These are phyloP conservation scores for Collybiopsis confluens DNA, from an alignment of 768 basidiomycete genomes.

Conservation along the genomic window DNA sequence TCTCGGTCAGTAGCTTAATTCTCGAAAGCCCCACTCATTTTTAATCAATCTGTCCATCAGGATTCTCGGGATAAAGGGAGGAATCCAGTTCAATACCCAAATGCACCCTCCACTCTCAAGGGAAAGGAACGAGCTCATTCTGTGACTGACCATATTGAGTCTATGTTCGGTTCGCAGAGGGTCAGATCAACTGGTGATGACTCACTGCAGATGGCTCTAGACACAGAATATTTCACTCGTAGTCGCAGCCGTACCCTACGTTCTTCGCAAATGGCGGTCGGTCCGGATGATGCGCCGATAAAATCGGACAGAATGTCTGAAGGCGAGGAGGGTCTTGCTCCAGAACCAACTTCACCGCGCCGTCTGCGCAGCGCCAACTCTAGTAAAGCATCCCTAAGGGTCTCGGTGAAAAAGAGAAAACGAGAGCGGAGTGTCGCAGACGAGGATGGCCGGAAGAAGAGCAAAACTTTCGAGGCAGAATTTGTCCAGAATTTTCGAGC, in stretches of 20 bases:
- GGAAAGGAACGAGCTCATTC: constrained; percentile 1
- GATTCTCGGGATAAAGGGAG: neutral
- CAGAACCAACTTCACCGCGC: neutral
- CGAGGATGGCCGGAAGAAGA: neutral
- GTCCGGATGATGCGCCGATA: neutral
- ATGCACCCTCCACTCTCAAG: neutral
- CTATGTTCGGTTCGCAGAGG: neutral
- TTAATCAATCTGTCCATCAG: neutral
- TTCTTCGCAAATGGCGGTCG: neutral
- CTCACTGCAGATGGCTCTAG: neutral
- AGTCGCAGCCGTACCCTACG: neutral
- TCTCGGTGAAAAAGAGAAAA: neutral
- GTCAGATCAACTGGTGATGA: neutral
- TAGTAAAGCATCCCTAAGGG: neutral
- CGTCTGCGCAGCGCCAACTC: neutral
- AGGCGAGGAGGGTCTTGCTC: too few species aligned
- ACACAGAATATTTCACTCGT: neutral
- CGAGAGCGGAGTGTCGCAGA: neutral
- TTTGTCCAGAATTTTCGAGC: neutral
- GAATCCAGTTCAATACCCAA: neutral
- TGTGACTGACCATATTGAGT: neutral
- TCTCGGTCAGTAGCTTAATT: too few species aligned
- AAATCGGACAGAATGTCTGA: neutral
- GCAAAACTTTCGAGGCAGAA: neutral
- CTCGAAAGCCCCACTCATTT: too few species aligned